Evolutionary conservation across 129 eudicot species (phyloP), one percentile per base, ranked within the genome.

Genomic region (Ambrosia artemisiifolia): DNA sequence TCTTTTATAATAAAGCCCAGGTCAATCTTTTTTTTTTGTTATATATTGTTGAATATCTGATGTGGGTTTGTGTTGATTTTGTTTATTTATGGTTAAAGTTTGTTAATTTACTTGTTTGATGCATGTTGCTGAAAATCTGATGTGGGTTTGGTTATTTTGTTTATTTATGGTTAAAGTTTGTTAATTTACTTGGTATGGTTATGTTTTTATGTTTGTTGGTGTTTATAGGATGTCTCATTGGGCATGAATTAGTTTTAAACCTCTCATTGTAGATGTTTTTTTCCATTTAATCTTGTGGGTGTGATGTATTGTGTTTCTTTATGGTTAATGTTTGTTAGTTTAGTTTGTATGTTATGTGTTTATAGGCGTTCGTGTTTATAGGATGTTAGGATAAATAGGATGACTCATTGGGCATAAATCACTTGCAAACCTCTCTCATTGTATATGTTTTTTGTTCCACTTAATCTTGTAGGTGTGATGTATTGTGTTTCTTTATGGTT

Each of bases 1-100:
- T 94, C 81, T 90, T 94, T 65, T 94, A 78, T 71, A 94, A 94
- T 70, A 94, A 90, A 70, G 70, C 98, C 55, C 98, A 94, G 98
- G 98, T 90, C 63, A 74, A 42, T 40, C 8, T 4, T 33, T 4
- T 33, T 67, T 17, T 4, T 59, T 60, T 11, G 0, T 69, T 16
- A 9, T 14, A 7, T 54, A 20, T 56, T 56, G 64, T 10, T 57
- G 38, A 3, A 57, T 24, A 35, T 53, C 7, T 68, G 4, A 33
- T 46, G 36, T 57, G 63, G 38, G 28, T 24, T 24, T 24, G 28
- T 24, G 28, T 24, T 24, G 0, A 24, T 24, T 24, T 24, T 24
- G 28, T 24, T 49, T 42, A 2, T 49, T 11, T 38, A 38, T 38
- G 9, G 30, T 35, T 16, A 51, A 63, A 63, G 71, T 38, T 69